A percentile compares a stretch with the other conserved stretches of the same genome.
These are phyloP conservation scores for Solanum etuberosum DNA, from an alignment of 257 asterid species.

Conservation along the genomic window DNA sequence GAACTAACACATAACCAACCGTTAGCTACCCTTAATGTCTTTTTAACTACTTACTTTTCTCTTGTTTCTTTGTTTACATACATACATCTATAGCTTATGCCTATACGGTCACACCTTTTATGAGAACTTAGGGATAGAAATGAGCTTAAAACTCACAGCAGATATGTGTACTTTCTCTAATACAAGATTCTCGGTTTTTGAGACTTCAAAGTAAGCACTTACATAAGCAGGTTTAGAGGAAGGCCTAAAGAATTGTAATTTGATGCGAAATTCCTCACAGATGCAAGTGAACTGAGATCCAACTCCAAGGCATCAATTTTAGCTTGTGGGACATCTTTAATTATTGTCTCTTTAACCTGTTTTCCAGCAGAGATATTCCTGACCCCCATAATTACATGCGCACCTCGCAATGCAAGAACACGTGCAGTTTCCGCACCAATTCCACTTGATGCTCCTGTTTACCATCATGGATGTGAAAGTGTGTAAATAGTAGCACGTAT, in stretches of 20 bases:
- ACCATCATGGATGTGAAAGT: not conserved
- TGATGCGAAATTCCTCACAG: slow-evolving; percentile 61
- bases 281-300: slow-evolving; percentile 62
- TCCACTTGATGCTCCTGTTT: slow-evolving; percentile 86
- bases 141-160: not conserved
- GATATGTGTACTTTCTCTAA: not conserved
- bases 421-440: slow-evolving; percentile 85
- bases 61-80: not conserved
- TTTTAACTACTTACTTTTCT: not conserved
- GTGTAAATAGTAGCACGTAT: not conserved
- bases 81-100: not conserved
- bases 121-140: not conserved
- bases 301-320: slow-evolving; percentile 67
- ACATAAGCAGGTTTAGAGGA: slow-evolving; percentile 73
- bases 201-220: not conserved
- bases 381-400: slow-evolving; percentile 60
- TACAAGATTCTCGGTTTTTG: not conserved
- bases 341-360: slow-evolving; percentile 41
- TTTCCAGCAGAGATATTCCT: slow-evolving; percentile 49
- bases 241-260: slow-evolving; percentile 48
- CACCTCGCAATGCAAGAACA: slow-evolving; percentile 79
- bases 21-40: not conserved
- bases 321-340: slow-evolving; percentile 48
- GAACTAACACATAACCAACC: not conserved
- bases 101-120: not conserved